Percentiles rank a stretch among this genome's conserved stretches.
Evolutionary conservation across 495 filamentous ascomycete species (phyloP).

Genomic region (Cairneyella variabilis): DNA sequence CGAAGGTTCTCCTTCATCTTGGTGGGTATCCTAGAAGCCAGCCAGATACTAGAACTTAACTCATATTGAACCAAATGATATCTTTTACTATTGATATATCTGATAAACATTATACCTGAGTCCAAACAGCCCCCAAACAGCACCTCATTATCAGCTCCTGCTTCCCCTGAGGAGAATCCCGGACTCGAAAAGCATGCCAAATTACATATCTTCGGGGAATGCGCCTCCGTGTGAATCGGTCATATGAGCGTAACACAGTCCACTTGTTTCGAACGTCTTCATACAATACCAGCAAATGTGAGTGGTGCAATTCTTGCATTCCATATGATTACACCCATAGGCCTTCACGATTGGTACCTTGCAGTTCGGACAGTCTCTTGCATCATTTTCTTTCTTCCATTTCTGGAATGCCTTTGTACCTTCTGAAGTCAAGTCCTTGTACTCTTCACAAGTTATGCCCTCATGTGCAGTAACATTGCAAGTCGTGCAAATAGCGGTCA

Average conservation of each 20-base stretch:
- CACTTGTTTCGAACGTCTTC: slow-evolving; percentile 17
- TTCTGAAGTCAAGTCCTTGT: slow-evolving; percentile 28
- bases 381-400: slow-evolving; percentile 26
- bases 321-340: slow-evolving; percentile 34
- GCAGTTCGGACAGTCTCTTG: slow-evolving; percentile 30
- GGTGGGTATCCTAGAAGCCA: no score
- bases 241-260: slow-evolving; percentile 29
- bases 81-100: no score
- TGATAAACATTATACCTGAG: no score
- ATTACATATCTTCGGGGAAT: no score
- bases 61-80: no score
- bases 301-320: slow-evolving; percentile 22
- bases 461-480: slow-evolving; percentile 35
- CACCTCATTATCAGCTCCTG: no score
- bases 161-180: no score
- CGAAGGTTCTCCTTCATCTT: no score
- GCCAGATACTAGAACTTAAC: no score
- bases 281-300: slow-evolving; percentile 36
- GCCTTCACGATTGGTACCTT: slow-evolving; percentile 26
- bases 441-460: slow-evolving; percentile 35
- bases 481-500: slow-evolving; percentile 32
- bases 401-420: slow-evolving; percentile 20
- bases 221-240: slow-evolving; percentile 10
- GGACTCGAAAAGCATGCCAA: no score
- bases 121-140: no score